Evolutionary conservation across 139 green algal genomes (phyloP).

Genomic region (Haematococcus sp.): DNA sequence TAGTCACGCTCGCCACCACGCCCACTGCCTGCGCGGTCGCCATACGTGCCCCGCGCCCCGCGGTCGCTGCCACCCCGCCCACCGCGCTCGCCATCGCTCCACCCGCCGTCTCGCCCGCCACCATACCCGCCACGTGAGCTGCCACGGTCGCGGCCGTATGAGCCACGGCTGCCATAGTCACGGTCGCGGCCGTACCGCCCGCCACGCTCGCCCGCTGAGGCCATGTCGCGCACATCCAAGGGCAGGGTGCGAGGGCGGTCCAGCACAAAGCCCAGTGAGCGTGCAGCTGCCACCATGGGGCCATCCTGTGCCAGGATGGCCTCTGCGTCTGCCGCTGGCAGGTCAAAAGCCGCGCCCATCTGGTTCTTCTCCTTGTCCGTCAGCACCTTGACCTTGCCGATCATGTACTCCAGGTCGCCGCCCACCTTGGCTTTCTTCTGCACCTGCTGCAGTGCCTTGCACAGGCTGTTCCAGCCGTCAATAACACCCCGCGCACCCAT

Average conservation of each 20-base stretch:
- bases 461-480: constrained; percentile 18
- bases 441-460: neutral
- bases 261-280: constrained; percentile 21
- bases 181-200: constrained; percentile 10
- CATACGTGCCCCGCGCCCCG: neutral
- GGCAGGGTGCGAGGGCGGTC: constrained; percentile 34
- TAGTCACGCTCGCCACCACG: neutral
- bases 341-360: constrained; percentile 79
- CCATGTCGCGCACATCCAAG: constrained; percentile 38
- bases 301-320: neutral
- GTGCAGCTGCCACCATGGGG: neutral
- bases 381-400: constrained; percentile 28
- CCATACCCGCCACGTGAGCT: neutral
- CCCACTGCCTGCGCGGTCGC: neutral
- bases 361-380: neutral
- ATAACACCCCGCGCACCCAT: constrained; percentile 35
- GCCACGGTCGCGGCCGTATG: constrained; percentile 6
- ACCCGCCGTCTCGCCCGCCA: neutral
- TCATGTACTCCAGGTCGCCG: neutral
- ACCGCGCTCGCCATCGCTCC: too few relatives aligned
- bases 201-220: neutral
- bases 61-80: constrained; percentile 5
- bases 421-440: constrained; percentile 9
- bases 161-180: constrained; percentile 3
- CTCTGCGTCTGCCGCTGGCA: constrained; percentile 48